Evolutionary conservation across 768 basidiomycete genomes (phyloP).

Genomic region (Sporobolomyces roseus): DNA sequence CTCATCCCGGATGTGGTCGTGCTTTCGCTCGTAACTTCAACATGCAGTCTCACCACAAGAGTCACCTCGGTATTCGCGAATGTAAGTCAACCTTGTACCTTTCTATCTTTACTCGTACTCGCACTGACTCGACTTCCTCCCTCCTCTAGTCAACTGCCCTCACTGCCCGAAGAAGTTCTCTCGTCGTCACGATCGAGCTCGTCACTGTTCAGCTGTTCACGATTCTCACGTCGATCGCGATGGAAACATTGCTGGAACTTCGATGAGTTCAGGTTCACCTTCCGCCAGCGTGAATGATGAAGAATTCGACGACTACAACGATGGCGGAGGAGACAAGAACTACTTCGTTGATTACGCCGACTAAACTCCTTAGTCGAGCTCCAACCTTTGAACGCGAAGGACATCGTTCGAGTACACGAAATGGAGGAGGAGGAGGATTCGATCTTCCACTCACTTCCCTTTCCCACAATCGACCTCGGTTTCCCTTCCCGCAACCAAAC

Average conservation of each 20-base stretch:
- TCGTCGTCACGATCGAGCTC: slow-evolving; percentile 43
- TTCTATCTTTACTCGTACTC: not conserved
- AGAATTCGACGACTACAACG: not conserved
- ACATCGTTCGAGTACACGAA: not conserved
- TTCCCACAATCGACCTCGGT: too few relatives aligned
- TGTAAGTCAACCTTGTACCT: slow-evolving; percentile 15
- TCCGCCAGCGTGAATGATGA: not conserved
- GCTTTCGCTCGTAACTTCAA: slow-evolving; percentile 45
- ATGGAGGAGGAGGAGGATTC: not conserved
- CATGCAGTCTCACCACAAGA: slow-evolving; percentile 41
- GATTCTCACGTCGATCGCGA: slow-evolving; percentile 34
- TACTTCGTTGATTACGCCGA: not conserved
- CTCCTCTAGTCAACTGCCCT: slow-evolving; percentile 31
- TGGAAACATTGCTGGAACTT: slow-evolving; percentile 11
- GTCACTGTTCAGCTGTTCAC: slow-evolving; percentile 44
- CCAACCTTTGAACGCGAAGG: not conserved
- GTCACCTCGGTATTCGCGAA: slow-evolving; percentile 41
- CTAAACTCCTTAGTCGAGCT: not conserved
- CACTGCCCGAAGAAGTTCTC: slow-evolving; percentile 43
- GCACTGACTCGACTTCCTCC: not conserved
- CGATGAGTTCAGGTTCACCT: not conserved
- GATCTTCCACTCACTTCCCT: not conserved
- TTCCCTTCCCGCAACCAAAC: too few relatives aligned
- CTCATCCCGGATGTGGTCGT: slow-evolving; percentile 39
- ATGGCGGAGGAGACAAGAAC: slow-evolving; percentile 1